Evolutionary conservation across 257 asterid genomes (phyloP), one percentile per base, ranked within the genome.

Genomic region (Euphrasia confusa): DNA sequence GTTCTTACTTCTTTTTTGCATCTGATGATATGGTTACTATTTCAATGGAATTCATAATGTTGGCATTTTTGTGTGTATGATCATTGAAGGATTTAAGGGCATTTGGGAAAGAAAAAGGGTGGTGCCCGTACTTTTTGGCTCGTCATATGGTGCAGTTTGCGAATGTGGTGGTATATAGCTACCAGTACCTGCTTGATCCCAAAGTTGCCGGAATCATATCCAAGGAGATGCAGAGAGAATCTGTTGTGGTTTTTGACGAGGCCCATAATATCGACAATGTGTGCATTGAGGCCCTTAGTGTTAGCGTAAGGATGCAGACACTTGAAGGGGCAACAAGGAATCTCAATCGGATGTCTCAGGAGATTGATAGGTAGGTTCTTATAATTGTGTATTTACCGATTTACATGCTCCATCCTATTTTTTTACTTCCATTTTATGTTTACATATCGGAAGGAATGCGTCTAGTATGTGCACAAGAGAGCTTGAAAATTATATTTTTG

Each of bases 201-300:
- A 93, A 93, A 78, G 99, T 93, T 74, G 99, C 99, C 1, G 90
- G 91, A 62, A 81, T 93, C 67, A 93, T 93, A 77, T 93, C 99
- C 2, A 93, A 87, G 76, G 97, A 93, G 86, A 93, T 93, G 97
- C 96, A 89, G 81, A 87, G 84, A 69, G 99, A 89, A 80, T 73
- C 89, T 37, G 99, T 93, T 53, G 97, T 93, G 64, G 97, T 93
- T 72, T 93, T 93, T 74, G 99, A 93, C 61, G 99, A 93, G 84
- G 99, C 97, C 50, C 99, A 93, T 74, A 93, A 93, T 70, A 93
- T 93, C 35, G 99, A 93, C 76, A 93, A 83, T 82, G 99, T 93
- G 62, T 93, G 99, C 70, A 93, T 93, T 9, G 99, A 93, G 76
- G 97, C 99, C 45, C 86, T 93, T 42, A 93, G 97, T 71, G 99